These are phyloP conservation scores for Fusarium chaquense DNA, from an alignment of 2,329 filamentous ascomycete genomes.

Conservation along the genomic window DNA sequence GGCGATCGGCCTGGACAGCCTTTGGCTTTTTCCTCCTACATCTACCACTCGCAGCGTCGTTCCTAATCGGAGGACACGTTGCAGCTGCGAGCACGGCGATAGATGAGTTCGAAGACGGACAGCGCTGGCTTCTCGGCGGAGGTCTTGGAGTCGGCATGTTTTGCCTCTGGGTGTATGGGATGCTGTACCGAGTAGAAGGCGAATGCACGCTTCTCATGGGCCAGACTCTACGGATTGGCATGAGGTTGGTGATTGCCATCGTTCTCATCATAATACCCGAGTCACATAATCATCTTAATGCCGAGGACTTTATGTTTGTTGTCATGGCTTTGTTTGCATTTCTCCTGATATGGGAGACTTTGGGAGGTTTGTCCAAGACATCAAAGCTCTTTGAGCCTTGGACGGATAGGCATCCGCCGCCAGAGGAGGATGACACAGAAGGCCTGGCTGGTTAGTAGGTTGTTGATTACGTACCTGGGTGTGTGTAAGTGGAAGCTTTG, in stretches of 20 bases:
- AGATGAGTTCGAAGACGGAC: conserved; percentile 56
- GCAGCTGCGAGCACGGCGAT: conserved; percentile 56
- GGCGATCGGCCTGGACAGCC: conserved; percentile 58
- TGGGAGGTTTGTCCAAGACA: conserved; percentile 51
- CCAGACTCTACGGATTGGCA: conserved; percentile 52
- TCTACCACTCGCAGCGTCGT: conserved; percentile 58
- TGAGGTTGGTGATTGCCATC: conserved; percentile 51
- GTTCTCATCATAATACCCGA: conserved; percentile 53
- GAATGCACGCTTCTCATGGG: conserved; percentile 51
- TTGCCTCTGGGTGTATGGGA: conserved; percentile 57
- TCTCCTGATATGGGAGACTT: conserved; percentile 59
- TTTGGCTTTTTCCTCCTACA: conserved; percentile 61
- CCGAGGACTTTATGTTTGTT: conserved; percentile 55
- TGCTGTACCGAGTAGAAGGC: conserved; percentile 57
- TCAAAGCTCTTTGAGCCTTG: conserved; percentile 53
- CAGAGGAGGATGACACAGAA: conserved; percentile 42
- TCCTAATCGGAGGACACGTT: conserved; percentile 62
- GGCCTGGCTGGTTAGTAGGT: conserved; percentile 18
- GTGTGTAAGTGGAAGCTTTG: background rate
- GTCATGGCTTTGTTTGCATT: conserved; percentile 59
- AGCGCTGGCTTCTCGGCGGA: conserved; percentile 62
- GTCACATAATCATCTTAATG: conserved; percentile 50
- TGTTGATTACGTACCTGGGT: background rate
- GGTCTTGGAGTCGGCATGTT: conserved; percentile 60
- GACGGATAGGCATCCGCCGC: conserved; percentile 47